These are phyloP conservation scores for Euphorbia tirucalli DNA, from an alignment of 345 rosid genomes.

Conservation along the genomic window DNA sequence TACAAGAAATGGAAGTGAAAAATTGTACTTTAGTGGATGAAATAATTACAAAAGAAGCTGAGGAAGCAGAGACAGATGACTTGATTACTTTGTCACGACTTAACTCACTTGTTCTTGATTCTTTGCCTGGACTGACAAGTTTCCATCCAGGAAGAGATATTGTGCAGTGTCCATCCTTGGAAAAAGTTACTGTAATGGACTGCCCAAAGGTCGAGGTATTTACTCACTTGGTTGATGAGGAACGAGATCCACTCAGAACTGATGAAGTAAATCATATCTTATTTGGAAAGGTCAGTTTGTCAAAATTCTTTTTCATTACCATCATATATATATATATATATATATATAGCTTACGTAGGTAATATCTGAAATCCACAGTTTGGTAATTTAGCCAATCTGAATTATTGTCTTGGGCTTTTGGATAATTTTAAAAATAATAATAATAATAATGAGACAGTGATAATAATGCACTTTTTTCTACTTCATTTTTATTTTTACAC, in stretches of 20 bases:
- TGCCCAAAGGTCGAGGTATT: neutral
- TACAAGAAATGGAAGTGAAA: neutral
- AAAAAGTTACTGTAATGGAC: neutral
- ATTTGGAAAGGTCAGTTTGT: neutral
- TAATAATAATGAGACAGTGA: no score
- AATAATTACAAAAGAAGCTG: neutral
- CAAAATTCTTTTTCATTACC: neutral
- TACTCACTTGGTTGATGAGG: neutral
- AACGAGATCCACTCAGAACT: no score
- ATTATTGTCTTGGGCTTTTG: no score
- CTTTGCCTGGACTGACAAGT: neutral
- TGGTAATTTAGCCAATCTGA: no score
- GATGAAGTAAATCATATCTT: neutral
- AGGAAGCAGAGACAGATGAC: neutral
- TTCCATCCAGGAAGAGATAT: neutral
- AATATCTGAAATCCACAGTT: no score
- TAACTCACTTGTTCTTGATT: neutral
- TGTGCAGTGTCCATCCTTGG: neutral
- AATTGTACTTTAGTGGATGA: neutral
- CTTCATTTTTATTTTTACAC: neutral
- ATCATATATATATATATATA: no score
- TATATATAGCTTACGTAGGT: no score
- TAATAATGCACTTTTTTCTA: no score
- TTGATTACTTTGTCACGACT: neutral
- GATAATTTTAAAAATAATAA: no score